These are phyloP conservation scores for Inonotus hispidus DNA, from an alignment of 1,284 basidiomycete species.

Conservation along the genomic window DNA sequence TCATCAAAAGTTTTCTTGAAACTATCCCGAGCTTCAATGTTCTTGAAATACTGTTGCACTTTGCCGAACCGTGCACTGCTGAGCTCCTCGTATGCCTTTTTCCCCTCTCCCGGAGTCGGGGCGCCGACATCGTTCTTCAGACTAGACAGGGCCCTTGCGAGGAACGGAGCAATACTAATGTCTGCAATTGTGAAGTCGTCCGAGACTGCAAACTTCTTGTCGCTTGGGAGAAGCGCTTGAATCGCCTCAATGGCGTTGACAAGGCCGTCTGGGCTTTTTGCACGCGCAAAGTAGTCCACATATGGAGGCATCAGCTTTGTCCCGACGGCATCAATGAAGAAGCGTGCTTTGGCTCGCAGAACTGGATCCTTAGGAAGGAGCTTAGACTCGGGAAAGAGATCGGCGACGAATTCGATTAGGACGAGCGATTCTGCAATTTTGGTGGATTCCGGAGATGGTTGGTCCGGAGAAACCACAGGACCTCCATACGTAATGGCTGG, in stretches of 20 bases:
- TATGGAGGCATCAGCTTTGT: conserved; percentile 39
- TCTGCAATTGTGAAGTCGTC: conserved; percentile 36
- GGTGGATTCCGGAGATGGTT: conserved; percentile 9
- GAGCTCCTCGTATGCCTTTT: conserved; percentile 35
- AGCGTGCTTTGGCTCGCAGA: conserved; percentile 48
- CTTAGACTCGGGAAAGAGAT: conserved; percentile 40
- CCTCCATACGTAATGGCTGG: conserved; percentile 43
- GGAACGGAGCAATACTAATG: conserved; percentile 30
- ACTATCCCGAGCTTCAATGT: conserved; percentile 40
- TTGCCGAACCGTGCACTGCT: conserved; percentile 37
- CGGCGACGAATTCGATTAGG: conserved; percentile 57
- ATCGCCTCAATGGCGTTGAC: conserved; percentile 36
- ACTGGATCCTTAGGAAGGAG: conserved; percentile 52
- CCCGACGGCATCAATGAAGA: conserved; percentile 51
- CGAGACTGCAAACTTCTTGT: conserved; percentile 37
- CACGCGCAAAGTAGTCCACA: conserved; percentile 32
- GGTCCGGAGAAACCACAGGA: conserved; percentile 28
- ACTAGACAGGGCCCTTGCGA: conserved; percentile 34
- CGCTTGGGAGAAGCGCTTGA: conserved; percentile 37
- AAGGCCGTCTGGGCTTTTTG: conserved; percentile 37
- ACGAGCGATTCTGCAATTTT: conserved; percentile 61
- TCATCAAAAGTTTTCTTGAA: conserved; percentile 42
- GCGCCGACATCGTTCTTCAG: conserved; percentile 42
- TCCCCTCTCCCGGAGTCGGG: conserved; percentile 33
- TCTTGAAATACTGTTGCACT: conserved; percentile 37